Evolutionary conservation across 768 basidiomycete genomes (phyloP).

Genomic region (Hortiboletus campestris): DNA sequence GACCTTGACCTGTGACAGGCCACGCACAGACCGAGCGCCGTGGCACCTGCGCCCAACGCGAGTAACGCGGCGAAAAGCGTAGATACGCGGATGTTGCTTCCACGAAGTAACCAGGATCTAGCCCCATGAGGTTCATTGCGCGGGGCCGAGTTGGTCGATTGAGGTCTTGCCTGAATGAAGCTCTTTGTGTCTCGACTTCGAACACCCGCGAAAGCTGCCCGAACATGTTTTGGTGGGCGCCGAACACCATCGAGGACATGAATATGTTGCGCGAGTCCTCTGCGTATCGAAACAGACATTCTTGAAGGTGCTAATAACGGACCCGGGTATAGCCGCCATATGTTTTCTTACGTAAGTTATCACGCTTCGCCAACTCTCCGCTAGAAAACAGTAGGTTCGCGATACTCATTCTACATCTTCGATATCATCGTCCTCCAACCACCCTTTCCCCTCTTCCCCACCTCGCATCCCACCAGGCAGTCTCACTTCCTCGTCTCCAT

Average conservation of each 20-base stretch:
- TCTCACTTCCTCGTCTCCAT: constrained; percentile 31
- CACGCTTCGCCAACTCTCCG: not conserved
- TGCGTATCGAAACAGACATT: constrained; percentile 7
- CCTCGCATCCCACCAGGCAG: constrained; percentile 24
- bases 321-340: not conserved
- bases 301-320: not conserved
- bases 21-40: constrained; percentile 45
- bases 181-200: not conserved
- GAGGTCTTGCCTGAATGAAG: constrained; percentile 1
- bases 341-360: not conserved
- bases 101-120: constrained; percentile 8
- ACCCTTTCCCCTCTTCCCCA: constrained; percentile 39
- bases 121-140: not conserved
- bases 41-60: constrained; percentile 37
- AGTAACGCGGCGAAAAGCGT: constrained; percentile 40
- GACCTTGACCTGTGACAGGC: not conserved
- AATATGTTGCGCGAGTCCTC: not conserved
- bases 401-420: constrained; percentile 38
- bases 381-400: not conserved
- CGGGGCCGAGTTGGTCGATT: constrained; percentile 13
- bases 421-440: constrained; percentile 61
- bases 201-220: not conserved
- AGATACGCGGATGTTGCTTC: constrained; percentile 33
- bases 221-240: not conserved
- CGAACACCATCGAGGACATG: not conserved